phyloP scores from a whole-genome alignment of 225 moss, liverwort and hornwort genomes.

The Straminergon stramineum region DNA sequence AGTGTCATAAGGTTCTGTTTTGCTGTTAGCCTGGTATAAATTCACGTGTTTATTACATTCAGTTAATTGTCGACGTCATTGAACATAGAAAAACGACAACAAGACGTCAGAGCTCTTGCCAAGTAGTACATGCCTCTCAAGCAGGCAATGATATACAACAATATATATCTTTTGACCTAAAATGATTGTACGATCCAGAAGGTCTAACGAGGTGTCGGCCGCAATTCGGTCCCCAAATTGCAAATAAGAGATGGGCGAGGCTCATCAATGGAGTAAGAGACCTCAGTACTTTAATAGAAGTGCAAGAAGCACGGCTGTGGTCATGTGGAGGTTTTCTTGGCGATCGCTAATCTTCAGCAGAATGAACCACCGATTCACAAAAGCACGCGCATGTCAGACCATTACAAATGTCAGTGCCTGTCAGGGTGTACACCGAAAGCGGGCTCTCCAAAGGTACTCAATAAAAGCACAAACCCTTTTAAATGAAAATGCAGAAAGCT shows the following conservation, averaged over 20 bases:
- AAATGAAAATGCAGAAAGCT: neutral
- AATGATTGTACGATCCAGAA: neutral
- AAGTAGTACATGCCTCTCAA: neutral
- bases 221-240: neutral
- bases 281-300: neutral
- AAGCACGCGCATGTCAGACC: neutral
- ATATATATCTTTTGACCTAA: neutral
- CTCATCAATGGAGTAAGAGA: neutral
- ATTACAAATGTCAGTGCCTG: neutral
- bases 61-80: conserved; percentile 6
- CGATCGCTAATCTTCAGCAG: neutral
- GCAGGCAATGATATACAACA: neutral
- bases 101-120: conserved; percentile 14
- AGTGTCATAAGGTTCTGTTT: conserved; percentile 10
- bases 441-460: neutral
- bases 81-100: neutral
- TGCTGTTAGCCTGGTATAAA: conserved; percentile 24
- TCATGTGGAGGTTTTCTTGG: neutral
- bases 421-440: neutral
- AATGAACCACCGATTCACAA: neutral
- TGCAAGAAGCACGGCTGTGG: neutral
- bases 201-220: neutral
- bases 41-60: conserved; percentile 23
- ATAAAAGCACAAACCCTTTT: neutral
- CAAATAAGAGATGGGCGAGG: neutral